Base-by-base conservation (phyloP, 805 yeast species). In the Starmerella geochares region DNA sequence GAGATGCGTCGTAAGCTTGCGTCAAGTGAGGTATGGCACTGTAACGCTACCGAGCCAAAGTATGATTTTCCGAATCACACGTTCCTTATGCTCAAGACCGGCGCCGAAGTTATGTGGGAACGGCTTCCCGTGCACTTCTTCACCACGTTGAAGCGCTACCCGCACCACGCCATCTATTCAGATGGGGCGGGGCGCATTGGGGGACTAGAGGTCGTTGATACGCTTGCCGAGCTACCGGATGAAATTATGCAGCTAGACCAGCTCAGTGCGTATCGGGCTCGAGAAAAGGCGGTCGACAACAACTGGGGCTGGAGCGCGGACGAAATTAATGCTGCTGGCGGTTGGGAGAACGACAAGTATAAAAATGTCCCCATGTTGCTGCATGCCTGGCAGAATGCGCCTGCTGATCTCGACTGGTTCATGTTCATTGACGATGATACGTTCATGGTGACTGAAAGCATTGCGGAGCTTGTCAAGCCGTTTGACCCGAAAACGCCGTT, bases 351-450 rank as follows among this genome's bases (percentile, higher is more conserved):
- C 39, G 17, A 43, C 28, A 13, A 43, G 51, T 37, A 53, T 52
- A 11, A 32, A 28, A 17, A 23, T 11, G 14, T 40, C 5, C 44
- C 44, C 23, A 27, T 40, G 32, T 13, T 40, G 33, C 60, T 62
- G 62, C 66, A 67, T 36, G 70, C 67, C n/a, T 67, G 58, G 53
- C 28, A 45, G 11, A 45, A 47, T 9, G 54, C 58, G 10, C 64
- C 67, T 17, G 40, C 53, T 17, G 35, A 28, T 19, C 41, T 46
- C 14, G 63, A 65, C 36, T 68, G 71, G 72, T 66, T 56, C 47
- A 52, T 67, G 21, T 55, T 67, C 45, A 59, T 65, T 46, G 71
- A 67, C 48, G 69, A 62, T 21, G 67, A 65, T 37, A 54, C 66
- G 17, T 67, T 56, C 49, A 48, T 66, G 27, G 47, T 65, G 25